Evolutionary conservation across 2,329 filamentous ascomycete genomes (phyloP).

Genomic region (Stagonosporopsis cucurbitacearum): DNA sequence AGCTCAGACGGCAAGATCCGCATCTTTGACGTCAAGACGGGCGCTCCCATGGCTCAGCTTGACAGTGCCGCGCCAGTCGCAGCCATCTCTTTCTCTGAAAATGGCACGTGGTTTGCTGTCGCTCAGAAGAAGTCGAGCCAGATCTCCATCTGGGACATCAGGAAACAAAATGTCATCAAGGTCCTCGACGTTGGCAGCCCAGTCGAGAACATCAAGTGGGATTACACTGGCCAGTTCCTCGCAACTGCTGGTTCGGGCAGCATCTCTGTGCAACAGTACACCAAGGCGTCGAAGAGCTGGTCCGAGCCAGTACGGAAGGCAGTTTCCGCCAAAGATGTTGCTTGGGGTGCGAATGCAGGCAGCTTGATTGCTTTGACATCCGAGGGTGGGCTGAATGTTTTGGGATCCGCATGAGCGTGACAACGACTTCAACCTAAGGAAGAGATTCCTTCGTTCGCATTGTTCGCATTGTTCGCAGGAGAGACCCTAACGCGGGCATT

Average conservation of each 20-base stretch:
- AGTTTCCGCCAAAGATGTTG: conserved; percentile 72
- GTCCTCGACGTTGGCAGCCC: conserved; percentile 82
- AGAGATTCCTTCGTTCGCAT: not conserved
- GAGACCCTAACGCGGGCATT: conserved; percentile 1
- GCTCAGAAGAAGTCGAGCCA: conserved; percentile 77
- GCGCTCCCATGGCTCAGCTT: conserved; percentile 78
- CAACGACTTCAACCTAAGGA: not conserved
- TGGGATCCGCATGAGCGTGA: conserved; percentile 54
- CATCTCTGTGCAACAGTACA: conserved; percentile 86
- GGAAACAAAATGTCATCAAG: conserved; percentile 83
- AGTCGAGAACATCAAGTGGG: conserved; percentile 82
- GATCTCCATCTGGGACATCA: conserved; percentile 88
- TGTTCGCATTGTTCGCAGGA: not conserved
- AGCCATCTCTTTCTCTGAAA: conserved; percentile 87
- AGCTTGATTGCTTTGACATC: conserved; percentile 76
- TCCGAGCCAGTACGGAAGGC: conserved; percentile 81
- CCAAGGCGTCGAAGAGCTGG: conserved; percentile 87
- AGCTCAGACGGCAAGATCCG: conserved; percentile 81
- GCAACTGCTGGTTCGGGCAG: conserved; percentile 81
- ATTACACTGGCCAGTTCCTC: conserved; percentile 93
- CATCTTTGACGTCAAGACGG: conserved; percentile 84
- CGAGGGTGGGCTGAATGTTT: conserved; percentile 76
- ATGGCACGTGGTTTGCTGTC: conserved; percentile 93
- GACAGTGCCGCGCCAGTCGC: conserved; percentile 69
- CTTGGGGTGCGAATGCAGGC: conserved; percentile 79